Conservation (phyloP, 2,329 filamentous ascomycete genomes). For the Fusarium agapanthi region DNA sequence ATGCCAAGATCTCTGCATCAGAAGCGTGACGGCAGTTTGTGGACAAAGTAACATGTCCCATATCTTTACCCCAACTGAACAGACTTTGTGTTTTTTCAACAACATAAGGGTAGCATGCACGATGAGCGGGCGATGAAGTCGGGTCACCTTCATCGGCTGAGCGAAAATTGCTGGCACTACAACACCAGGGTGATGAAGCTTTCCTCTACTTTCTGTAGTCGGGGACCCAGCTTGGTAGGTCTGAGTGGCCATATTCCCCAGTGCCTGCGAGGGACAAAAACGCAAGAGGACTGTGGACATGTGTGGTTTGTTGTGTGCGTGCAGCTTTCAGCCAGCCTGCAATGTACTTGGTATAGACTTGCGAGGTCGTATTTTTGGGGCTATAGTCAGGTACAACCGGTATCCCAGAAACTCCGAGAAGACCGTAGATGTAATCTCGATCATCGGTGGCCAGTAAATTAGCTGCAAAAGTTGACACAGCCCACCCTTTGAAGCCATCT, state of each 20-base stretch:
- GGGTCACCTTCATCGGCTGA: neutral
- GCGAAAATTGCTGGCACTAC: neutral
- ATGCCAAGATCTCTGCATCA: neutral
- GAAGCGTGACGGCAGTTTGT: neutral
- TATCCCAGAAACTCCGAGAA: slow-evolving; percentile 11
- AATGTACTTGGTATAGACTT: slow-evolving; percentile 5
- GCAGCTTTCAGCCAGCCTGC: neutral
- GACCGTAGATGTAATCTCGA: slow-evolving; percentile 2
- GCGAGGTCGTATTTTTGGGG: neutral
- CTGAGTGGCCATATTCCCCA: neutral
- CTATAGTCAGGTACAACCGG: neutral
- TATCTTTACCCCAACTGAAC: neutral
- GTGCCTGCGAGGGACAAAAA: slow-evolving; percentile 4
- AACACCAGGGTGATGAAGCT: neutral
- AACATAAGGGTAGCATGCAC: neutral
- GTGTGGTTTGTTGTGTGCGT: neutral
- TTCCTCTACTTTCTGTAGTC: neutral
- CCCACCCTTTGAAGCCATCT: slow-evolving; percentile 14
- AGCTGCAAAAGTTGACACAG: neutral
- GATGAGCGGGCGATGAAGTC: neutral
- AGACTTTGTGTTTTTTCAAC: neutral
- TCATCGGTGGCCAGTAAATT: slow-evolving; percentile 8
- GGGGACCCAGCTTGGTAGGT: slow-evolving; percentile 6
- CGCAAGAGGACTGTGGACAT: neutral
- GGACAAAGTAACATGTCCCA: neutral